Evolutionary conservation across 2,329 filamentous ascomycete species (phyloP).

Genomic region (Plectosphaerella plurivora): DNA sequence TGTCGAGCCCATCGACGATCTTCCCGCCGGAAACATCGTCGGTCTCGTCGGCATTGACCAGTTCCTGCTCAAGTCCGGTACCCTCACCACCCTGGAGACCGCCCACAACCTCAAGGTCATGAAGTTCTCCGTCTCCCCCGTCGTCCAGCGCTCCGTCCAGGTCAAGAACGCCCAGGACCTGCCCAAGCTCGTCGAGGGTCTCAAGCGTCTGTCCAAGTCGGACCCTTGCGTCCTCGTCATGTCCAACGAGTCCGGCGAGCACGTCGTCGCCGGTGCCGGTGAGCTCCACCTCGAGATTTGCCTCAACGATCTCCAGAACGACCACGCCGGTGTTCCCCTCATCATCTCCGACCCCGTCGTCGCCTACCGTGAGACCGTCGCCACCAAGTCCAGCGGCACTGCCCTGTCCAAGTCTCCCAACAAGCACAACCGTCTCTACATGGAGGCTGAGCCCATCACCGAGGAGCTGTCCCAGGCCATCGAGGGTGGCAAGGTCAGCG

Average conservation of each 20-base stretch:
- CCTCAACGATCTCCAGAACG: conserved; percentile 99
- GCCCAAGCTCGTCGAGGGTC: conserved; percentile 99
- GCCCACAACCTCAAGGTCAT: conserved; percentile 99
- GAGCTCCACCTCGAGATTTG: conserved; percentile 99
- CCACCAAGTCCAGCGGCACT: conserved; percentile 80
- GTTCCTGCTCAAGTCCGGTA: conserved; percentile 99
- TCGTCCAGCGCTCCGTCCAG: conserved; percentile 97
- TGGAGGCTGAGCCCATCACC: conserved; percentile 82
- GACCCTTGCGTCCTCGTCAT: conserved; percentile 94
- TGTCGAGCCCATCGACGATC: conserved; percentile 98
- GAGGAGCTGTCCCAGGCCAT: conserved; percentile 92
- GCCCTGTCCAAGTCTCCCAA: conserved; percentile 99
- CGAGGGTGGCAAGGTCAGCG: conserved; percentile 84
- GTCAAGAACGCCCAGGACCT: conserved; percentile 99
- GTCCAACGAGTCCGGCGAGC: conserved; percentile 91
- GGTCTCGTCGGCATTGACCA: conserved; percentile 99
- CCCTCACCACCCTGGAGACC: conserved; percentile 92
- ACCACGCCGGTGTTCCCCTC: conserved; percentile 97
- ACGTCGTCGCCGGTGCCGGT: conserved; percentile 98
- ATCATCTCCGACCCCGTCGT: conserved; percentile 98
- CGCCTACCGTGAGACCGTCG: conserved; percentile 96
- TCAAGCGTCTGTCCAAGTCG: conserved; percentile 99
- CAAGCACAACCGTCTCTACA: conserved; percentile 99
- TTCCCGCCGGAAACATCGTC: conserved; percentile 99
- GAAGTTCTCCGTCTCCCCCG: conserved; percentile 99